These are phyloP conservation scores for Leccinum sublutescens DNA, from an alignment of 768 basidiomycete genomes.

Conservation along the genomic window DNA sequence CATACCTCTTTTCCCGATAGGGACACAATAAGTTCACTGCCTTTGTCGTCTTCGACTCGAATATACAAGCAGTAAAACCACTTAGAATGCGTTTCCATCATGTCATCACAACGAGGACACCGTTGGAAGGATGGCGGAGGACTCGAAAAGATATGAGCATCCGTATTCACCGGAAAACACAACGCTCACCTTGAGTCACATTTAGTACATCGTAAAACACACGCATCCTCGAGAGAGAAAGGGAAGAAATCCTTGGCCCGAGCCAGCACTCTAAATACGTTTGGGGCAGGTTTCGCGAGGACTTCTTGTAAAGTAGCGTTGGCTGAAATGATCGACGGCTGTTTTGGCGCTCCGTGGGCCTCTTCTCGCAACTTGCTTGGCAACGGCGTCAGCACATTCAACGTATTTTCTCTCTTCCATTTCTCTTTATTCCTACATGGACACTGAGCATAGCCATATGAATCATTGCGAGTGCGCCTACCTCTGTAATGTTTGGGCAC, in stretches of 20 bases:
- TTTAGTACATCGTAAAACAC: conserved; percentile 47
- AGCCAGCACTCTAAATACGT: conserved; percentile 44
- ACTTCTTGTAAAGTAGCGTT: conserved; percentile 40
- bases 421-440: conserved; percentile 34
- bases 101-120: conserved; percentile 55
- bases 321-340: neutral
- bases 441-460: neutral
- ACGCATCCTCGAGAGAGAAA: conserved; percentile 44
- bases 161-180: neutral
- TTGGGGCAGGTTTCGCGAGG: conserved; percentile 30
- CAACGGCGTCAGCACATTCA: conserved; percentile 2
- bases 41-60: conserved; percentile 49
- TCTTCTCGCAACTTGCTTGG: conserved; percentile 2
- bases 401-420: conserved; percentile 26
- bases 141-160: conserved; percentile 31
- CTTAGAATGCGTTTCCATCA: conserved; percentile 47
- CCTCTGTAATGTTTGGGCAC: conserved; percentile 22
- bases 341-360: neutral
- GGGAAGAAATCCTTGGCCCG: conserved; percentile 59
- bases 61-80: conserved; percentile 51
- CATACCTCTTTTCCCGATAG: conserved; percentile 48
- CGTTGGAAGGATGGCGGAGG: conserved; percentile 40
- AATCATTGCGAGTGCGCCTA: conserved; percentile 7
- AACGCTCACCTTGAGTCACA: conserved; percentile 50
- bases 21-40: conserved; percentile 42